Evolutionary conservation across 768 basidiomycete genomes (phyloP).

Genomic region (Galerina sulciceps): DNA sequence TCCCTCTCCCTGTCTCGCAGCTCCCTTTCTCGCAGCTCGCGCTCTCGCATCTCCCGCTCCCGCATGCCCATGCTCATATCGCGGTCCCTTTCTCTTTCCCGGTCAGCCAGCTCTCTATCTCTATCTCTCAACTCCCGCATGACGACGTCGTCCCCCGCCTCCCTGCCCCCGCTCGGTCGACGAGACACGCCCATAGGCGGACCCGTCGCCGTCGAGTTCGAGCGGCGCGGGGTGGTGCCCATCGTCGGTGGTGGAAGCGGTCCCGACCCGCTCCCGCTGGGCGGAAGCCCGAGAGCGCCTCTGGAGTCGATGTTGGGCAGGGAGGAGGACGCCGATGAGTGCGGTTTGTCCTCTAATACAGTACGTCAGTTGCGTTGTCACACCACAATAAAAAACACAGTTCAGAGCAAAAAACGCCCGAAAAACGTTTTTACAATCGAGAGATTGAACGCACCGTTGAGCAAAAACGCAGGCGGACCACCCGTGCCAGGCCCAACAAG

Average conservation of each 20-base stretch:
- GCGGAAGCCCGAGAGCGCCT: conserved; percentile 5
- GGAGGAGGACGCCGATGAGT: neutral
- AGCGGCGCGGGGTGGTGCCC: conserved; percentile 2
- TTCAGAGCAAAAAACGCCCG: neutral
- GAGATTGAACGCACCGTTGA: conserved; percentile 10
- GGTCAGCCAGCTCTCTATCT: neutral
- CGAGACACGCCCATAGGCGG: neutral
- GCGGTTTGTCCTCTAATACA: conserved; percentile 1
- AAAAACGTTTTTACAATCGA: neutral
- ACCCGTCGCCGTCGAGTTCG: conserved; percentile 5
- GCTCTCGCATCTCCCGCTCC: conserved; percentile 14
- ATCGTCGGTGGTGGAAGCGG: neutral
- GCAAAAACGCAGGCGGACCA: conserved; percentile 14
- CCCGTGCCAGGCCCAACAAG: conserved; percentile 22
- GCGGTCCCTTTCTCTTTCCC: neutral
- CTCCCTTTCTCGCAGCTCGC: neutral
- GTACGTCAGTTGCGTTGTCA: neutral
- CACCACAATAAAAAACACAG: neutral
- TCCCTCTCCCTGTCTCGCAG: neutral
- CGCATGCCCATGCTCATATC: conserved; percentile 14
- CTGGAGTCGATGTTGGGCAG: conserved; percentile 2
- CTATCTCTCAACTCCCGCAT: conserved; percentile 7
- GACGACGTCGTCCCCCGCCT: neutral
- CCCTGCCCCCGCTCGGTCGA: conserved; percentile 7
- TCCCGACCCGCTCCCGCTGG: neutral